Evolutionary conservation across 2,329 filamentous ascomycete genomes (phyloP).

Genomic region (Claviceps sp.): DNA sequence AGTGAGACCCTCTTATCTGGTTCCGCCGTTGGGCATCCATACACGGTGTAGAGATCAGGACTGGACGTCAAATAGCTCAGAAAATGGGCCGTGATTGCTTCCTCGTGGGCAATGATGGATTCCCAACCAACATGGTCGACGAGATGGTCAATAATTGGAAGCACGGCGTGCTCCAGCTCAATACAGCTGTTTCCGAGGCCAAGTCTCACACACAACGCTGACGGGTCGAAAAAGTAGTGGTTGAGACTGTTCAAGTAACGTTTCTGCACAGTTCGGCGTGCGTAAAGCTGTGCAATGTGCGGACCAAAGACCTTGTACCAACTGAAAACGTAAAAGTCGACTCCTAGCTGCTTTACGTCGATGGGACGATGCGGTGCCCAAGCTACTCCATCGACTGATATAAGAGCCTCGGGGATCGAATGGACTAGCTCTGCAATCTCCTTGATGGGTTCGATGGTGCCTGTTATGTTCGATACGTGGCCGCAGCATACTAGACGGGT

Average conservation of each 20-base stretch:
- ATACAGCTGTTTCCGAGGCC: slow-evolving; percentile 58
- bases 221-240: slow-evolving; percentile 53
- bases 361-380: slow-evolving; percentile 60
- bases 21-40: slow-evolving; percentile 2
- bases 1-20: slow-evolving; percentile 41
- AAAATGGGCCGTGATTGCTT: slow-evolving; percentile 41
- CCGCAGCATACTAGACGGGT: slow-evolving; percentile 62
- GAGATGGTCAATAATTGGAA: slow-evolving; percentile 50
- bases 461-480: slow-evolving; percentile 61
- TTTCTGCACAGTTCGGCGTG: slow-evolving; percentile 39
- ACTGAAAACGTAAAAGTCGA: slow-evolving; percentile 65
- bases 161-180: slow-evolving; percentile 52
- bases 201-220: slow-evolving; percentile 51
- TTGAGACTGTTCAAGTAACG: slow-evolving; percentile 37
- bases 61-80: slow-evolving; percentile 46
- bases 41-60: slow-evolving; percentile 24
- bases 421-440: slow-evolving; percentile 39
- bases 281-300: slow-evolving; percentile 60
- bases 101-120: slow-evolving; percentile 44
- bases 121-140: slow-evolving; percentile 32
- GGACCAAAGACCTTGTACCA: slow-evolving; percentile 80
- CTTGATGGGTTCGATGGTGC: slow-evolving; percentile 48
- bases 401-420: slow-evolving; percentile 31
- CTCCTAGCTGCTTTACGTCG: slow-evolving; percentile 53
- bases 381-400: slow-evolving; percentile 65